Percentiles rank a stretch among this genome's conserved stretches.
phyloP scores from a whole-genome alignment of 148 eudicot species.

The Rhododendron williamsianum region DNA sequence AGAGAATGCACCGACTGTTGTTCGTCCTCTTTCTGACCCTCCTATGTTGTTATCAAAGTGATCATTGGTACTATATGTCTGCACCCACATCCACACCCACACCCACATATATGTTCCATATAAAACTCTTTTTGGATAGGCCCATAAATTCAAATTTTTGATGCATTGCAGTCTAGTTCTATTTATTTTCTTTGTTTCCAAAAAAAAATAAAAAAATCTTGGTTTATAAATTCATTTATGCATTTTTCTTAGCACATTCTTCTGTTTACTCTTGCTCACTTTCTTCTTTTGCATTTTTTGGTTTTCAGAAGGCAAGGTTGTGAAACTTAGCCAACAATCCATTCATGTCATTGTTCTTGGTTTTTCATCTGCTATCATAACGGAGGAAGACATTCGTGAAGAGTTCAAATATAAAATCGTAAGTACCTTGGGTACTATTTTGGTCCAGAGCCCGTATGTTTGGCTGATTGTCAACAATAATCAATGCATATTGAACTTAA shows the following conservation, averaged over 20 bases:
- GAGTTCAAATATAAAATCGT: conserved; percentile 65
- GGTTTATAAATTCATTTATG: neutral
- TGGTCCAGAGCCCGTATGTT: neutral
- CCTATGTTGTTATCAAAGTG: neutral
- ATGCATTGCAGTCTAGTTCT: neutral
- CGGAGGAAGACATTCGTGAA: conserved; percentile 68
- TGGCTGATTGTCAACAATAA: neutral
- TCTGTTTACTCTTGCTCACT: neutral
- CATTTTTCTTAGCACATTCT: neutral
- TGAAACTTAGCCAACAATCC: conserved; percentile 63
- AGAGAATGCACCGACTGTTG: neutral
- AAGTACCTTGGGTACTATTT: conserved; percentile 20
- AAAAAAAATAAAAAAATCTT: neutral
- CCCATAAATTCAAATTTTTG: neutral
- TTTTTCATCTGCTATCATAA: conserved; percentile 74
- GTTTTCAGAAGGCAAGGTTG: conserved; percentile 79
- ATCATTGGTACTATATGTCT: neutral
- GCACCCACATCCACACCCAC: neutral
- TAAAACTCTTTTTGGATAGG: neutral
- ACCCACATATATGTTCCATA: neutral
- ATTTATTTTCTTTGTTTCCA: neutral
- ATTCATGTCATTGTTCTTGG: conserved; percentile 85
- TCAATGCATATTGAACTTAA: neutral
- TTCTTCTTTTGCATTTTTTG: neutral
- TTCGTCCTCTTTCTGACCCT: neutral